Evolutionary conservation across 305 asterid species (phyloP).

Genomic region (Fraxinus velutina): DNA sequence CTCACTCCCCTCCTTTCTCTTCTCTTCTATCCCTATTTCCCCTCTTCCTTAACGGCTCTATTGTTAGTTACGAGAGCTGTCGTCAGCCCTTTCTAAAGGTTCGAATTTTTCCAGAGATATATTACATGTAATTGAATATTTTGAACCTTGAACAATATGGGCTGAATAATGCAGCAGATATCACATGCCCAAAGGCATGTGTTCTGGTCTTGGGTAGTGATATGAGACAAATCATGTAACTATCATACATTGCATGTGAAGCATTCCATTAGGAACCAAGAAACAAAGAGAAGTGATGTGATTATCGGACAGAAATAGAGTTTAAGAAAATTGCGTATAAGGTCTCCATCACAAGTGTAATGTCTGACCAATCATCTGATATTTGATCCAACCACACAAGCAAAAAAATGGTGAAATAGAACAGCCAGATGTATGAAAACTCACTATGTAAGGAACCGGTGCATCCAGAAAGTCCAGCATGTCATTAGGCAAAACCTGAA

Average conservation of each 20-base stretch:
- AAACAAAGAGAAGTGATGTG: neutral
- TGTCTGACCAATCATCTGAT: slow-evolving; percentile 4
- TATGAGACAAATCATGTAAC: neutral
- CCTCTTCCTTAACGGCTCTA: neutral
- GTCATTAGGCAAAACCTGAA: slow-evolving; percentile 95
- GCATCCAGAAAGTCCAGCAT: slow-evolving; percentile 99
- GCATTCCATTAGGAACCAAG: neutral
- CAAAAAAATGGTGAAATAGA: slow-evolving; percentile 5
- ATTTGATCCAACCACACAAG: slow-evolving; percentile 5
- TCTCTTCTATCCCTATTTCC: neutral
- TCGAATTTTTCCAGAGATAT: neutral
- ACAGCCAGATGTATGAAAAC: slow-evolving; percentile 32
- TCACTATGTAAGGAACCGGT: slow-evolving; percentile 97
- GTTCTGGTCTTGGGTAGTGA: neutral
- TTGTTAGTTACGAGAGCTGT: neutral
- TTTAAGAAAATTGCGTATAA: neutral
- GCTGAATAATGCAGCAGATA: neutral
- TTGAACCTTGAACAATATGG: neutral
- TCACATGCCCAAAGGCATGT: neutral
- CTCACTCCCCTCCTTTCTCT: neutral
- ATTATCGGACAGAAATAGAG: neutral
- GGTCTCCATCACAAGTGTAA: neutral
- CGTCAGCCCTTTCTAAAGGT: neutral
- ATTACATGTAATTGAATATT: neutral
- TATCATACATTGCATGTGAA: neutral